These are phyloP conservation scores for Neofusicoccum kwambonambiense DNA, from an alignment of 2,329 filamentous ascomycete species.

Conservation along the genomic window DNA sequence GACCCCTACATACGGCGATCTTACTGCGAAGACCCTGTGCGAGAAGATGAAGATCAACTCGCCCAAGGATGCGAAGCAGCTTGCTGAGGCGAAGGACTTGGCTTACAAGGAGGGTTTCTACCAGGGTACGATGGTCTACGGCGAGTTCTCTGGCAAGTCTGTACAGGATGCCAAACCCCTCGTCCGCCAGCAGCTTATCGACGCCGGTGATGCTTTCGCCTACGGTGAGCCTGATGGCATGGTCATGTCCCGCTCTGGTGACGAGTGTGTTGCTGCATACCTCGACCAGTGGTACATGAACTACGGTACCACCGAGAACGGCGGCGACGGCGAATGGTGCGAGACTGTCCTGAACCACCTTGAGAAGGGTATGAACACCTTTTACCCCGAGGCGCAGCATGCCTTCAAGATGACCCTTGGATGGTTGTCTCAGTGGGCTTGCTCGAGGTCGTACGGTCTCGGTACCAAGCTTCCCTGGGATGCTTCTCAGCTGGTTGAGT, in stretches of 20 bases:
- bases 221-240: slow-evolving; percentile 92
- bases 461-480: slow-evolving; percentile 97
- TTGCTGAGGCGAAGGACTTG: slow-evolving; percentile 90
- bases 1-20: slow-evolving; percentile 82
- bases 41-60: slow-evolving; percentile 96
- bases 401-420: slow-evolving; percentile 78
- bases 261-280: slow-evolving; percentile 89
- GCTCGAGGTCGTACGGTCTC: slow-evolving; percentile 84
- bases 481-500: slow-evolving; percentile 84
- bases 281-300: slow-evolving; percentile 98
- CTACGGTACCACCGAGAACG: slow-evolving; percentile 66
- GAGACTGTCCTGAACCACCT: slow-evolving; percentile 54
- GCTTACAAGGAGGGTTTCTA: slow-evolving; percentile 98
- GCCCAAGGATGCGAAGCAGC: slow-evolving; percentile 87
- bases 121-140: slow-evolving; percentile 84
- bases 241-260: slow-evolving; percentile 84
- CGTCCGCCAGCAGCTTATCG: slow-evolving; percentile 74
- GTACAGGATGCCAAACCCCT: slow-evolving; percentile 86
- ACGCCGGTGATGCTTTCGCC: slow-evolving; percentile 76
- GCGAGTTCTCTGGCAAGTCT: slow-evolving; percentile 82
- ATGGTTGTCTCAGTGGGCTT: slow-evolving; percentile 97
- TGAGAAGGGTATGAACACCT: slow-evolving; percentile 70
- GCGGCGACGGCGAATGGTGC: slow-evolving; percentile 77
- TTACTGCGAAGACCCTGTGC: slow-evolving; percentile 78
- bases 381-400: slow-evolving; percentile 58